Base-by-base conservation (phyloP, 148 eudicot species). In the Rhododendron simsii region DNA sequence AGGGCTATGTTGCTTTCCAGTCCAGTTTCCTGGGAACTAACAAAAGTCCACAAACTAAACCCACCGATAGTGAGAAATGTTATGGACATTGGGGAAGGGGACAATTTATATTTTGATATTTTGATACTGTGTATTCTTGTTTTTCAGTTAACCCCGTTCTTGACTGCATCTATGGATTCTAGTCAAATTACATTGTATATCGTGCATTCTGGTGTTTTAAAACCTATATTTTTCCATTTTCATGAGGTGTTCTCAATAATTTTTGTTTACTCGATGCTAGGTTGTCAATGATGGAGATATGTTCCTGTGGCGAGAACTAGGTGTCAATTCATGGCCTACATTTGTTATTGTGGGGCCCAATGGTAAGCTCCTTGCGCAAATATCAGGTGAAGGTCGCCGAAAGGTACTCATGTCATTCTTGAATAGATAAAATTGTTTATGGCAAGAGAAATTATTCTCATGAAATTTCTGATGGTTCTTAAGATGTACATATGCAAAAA, bases 211-310 rank as follows among this genome's bases (percentile, higher is more conserved):
- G 53, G 77, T 67, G 85, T 67, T 45, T 67, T 53, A 2, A 28
- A 33, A 28, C 41, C 28, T 26, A 20, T 4, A 67, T 45, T 67
- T 44, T 37, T 73, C 21, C 80, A 55, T 51, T 67, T 65, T 50
- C 7, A 37, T 21, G 13, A 73, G 51, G 11, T 14, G 5, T 74
- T 71, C 37, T 50, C 9, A 7, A 75, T 16, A 13, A 74, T 14
- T n/a, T 26, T 50, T 82, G 63, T 3, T 48, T 76, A 35, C n/a
- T 53, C 15, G 33, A 51, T 78, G 21, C 61, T 87, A 96, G 99
- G 99, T 96, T 80, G 99, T 96, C 84, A 96, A 96, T 93, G 99
- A 96, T 83, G 99, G 98, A 84, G 98, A 96, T 87, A 96, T 96
- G 99, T 92, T 90, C 89, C 88, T 96, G 85, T 96, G 99, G 99